These are phyloP conservation scores for Hordeum marinum DNA, from an alignment of 176 grass and related monocot species.

Conservation along the genomic window DNA sequence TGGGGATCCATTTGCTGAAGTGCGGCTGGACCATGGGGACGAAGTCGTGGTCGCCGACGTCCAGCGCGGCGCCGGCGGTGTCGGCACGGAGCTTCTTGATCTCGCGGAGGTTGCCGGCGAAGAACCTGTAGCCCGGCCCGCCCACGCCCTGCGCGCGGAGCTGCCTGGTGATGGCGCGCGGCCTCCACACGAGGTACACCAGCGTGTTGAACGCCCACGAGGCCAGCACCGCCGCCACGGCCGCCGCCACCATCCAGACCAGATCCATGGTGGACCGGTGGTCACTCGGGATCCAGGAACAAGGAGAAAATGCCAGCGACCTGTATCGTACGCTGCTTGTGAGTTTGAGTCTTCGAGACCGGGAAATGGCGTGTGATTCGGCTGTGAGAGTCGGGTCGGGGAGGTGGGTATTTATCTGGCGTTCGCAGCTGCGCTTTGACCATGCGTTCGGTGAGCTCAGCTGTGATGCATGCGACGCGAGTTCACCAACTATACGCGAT, in stretches of 20 bases:
- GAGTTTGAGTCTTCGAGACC: not conserved
- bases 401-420: not conserved
- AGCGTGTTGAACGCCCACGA: conserved; percentile 35
- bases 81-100: conserved; percentile 35
- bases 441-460: not conserved
- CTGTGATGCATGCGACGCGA: not conserved
- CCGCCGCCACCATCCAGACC: conserved; percentile 1
- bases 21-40: conserved; percentile 45
- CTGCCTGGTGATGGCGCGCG: not conserved
- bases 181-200: conserved; percentile 36
- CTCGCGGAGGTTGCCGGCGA: conserved; percentile 36
- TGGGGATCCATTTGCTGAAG: conserved; percentile 34
- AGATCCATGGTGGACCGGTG: not conserved
- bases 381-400: not conserved
- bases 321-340: not conserved
- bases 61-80: not conserved
- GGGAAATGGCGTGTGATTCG: not conserved
- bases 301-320: not conserved
- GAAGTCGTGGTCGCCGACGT: conserved; percentile 36
- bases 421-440: not conserved
- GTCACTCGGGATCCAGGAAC: not conserved
- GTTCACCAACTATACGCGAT: no score
- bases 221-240: not conserved
- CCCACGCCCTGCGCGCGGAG: conserved; percentile 42
- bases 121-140: conserved; percentile 39